A percentile compares a stretch with the other conserved stretches of the same genome.
Evolutionary conservation across 129 eudicot genomes (phyloP).

Genomic region (Oenanthe sinensis): DNA sequence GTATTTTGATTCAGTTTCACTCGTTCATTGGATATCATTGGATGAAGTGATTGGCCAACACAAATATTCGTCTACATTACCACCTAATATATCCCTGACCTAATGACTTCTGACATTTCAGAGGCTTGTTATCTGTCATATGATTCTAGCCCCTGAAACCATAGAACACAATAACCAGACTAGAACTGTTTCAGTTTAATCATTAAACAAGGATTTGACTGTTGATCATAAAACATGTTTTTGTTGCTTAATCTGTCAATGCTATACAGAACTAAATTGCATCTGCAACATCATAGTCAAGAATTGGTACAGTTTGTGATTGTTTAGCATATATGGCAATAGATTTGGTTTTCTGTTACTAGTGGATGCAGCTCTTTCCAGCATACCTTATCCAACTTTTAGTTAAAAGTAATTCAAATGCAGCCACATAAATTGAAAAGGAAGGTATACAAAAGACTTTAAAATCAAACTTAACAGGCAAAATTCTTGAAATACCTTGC

Average conservation of each 20-base stretch:
- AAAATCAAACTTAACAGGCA: neutral
- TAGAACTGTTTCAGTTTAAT: neutral
- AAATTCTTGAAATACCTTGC: conserved; percentile 37
- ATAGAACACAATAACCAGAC: neutral
- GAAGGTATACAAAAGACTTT: neutral
- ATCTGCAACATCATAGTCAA: neutral
- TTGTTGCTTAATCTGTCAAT: neutral
- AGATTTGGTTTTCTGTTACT: neutral
- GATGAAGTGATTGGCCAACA: neutral
- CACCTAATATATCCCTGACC: too few species aligned
- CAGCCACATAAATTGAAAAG: neutral
- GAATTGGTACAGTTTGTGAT: neutral
- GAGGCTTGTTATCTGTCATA: neutral
- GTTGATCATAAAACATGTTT: neutral
- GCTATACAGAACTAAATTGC: neutral
- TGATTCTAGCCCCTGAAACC: neutral
- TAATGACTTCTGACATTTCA: neutral
- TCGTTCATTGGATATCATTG: neutral
- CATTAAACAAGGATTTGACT: neutral
- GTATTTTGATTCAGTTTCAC: neutral
- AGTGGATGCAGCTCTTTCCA: neutral
- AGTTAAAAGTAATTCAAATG: neutral
- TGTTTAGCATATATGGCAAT: neutral
- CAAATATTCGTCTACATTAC: neutral
- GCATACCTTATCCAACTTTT: neutral